phyloP scores from a whole-genome alignment of 1,139 yeast species.

The Saccharomyces pastorianus region DNA sequence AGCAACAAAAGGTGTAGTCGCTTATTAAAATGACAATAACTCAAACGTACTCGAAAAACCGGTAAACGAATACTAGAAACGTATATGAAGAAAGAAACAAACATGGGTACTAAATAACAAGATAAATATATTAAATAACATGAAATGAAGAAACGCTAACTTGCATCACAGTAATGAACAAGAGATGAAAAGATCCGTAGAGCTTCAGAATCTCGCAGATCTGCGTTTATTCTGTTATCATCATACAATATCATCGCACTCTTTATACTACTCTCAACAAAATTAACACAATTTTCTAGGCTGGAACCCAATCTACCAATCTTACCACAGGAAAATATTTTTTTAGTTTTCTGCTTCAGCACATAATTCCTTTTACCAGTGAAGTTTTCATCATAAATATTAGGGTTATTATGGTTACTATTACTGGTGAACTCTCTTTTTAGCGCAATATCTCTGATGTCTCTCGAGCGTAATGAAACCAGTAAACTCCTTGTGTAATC shows the following conservation, averaged over 20 bases:
- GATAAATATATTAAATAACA: neutral
- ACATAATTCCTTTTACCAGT: slow-evolving; percentile 1
- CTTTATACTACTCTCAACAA: slow-evolving; percentile 18
- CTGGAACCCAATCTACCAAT: slow-evolving; percentile 19
- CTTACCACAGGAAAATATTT: slow-evolving; percentile 27
- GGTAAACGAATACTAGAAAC: neutral
- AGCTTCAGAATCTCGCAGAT: slow-evolving; percentile 11
- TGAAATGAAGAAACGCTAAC: neutral
- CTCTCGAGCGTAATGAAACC: slow-evolving; percentile 49
- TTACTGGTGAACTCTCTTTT: slow-evolving; percentile 12
- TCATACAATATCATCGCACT: slow-evolving; percentile 21
- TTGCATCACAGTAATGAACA: slow-evolving; percentile 8
- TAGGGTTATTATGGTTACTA: neutral
- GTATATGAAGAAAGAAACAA: neutral
- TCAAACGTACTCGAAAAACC: neutral
- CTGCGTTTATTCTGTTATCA: slow-evolving; percentile 10
- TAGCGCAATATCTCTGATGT: slow-evolving; percentile 47
- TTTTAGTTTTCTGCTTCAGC: slow-evolving; percentile 24
- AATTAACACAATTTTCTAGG: slow-evolving; percentile 18
- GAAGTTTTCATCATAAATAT: slow-evolving; percentile 8
- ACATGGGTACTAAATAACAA: too few relatives aligned
- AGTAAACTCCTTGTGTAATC: slow-evolving; percentile 27
- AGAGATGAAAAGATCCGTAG: slow-evolving; percentile 14
- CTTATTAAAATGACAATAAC: too few relatives aligned
- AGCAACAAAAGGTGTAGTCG: too few relatives aligned